Evolutionary conservation across 345 rosid genomes (phyloP).

Genomic region (Rhizophora mangle): DNA sequence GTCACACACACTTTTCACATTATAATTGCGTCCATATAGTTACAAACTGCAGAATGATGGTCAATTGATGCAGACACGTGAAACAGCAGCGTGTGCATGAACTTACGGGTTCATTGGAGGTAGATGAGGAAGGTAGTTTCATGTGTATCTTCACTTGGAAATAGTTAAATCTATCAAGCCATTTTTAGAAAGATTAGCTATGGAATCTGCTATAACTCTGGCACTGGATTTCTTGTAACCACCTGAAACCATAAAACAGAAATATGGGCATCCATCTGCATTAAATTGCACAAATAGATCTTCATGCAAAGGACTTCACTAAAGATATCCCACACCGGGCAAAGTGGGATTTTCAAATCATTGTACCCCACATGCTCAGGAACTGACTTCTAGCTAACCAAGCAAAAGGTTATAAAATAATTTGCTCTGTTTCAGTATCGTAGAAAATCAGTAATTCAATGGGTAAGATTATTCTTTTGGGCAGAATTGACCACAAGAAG

Average conservation of each 20-base stretch:
- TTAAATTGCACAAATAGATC: neutral
- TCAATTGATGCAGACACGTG: too few species aligned
- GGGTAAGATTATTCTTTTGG: too few species aligned
- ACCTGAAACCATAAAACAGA: constrained; percentile 45
- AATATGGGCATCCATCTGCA: neutral
- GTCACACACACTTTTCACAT: too few species aligned
- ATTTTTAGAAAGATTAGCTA: constrained; percentile 61
- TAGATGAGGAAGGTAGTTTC: too few species aligned
- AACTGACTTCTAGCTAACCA: neutral
- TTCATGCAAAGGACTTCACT: neutral
- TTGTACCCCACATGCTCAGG: neutral
- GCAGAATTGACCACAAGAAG: too few species aligned
- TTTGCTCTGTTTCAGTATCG: neutral
- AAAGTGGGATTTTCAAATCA: neutral
- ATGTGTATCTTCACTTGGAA: neutral
- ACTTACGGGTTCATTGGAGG: too few species aligned
- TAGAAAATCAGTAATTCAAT: too few species aligned
- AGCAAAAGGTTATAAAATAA: neutral
- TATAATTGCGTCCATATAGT: too few species aligned
- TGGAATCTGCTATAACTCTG: constrained; percentile 77
- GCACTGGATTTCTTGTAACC: constrained; percentile 97
- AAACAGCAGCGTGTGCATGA: too few species aligned
- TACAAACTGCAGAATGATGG: too few species aligned
- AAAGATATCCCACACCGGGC: too few species aligned
- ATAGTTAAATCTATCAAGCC: constrained; percentile 42